Conservation (phyloP, 2,329 filamentous ascomycete genomes). For the Trichoderma koningii region DNA sequence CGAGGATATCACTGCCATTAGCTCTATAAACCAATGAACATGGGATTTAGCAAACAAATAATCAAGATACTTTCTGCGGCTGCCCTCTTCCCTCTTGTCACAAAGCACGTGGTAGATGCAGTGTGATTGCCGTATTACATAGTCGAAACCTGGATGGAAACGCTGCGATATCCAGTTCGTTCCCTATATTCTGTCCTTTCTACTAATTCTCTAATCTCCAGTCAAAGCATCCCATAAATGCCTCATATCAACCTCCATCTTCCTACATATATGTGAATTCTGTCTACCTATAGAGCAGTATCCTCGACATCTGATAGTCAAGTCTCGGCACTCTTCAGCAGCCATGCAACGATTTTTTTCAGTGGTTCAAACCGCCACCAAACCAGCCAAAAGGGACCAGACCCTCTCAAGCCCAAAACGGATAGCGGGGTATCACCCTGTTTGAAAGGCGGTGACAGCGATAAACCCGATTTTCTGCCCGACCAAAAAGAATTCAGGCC, state of each 20-base stretch:
- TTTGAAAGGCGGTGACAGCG: constrained; percentile 35
- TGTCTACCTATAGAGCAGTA: neutral
- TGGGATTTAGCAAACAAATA: neutral
- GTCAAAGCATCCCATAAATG: too few species aligned
- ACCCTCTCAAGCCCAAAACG: constrained; percentile 14
- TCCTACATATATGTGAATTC: too few species aligned
- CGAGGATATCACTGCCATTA: neutral
- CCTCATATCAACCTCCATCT: too few species aligned
- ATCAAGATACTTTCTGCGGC: neutral
- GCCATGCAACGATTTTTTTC: neutral
- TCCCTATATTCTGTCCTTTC: neutral
- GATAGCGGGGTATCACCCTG: constrained; percentile 20
- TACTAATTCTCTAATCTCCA: too few species aligned
- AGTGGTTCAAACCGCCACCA: constrained; percentile 8
- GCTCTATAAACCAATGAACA: too few species aligned
- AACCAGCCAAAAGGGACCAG: constrained; percentile 16
- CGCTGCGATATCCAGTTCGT: too few species aligned
- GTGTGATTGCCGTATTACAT: neutral
- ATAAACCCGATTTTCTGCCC: constrained; percentile 38
- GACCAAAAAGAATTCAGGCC: constrained; percentile 30
- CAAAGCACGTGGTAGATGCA: neutral
- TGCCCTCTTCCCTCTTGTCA: neutral
- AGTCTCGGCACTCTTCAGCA: neutral
- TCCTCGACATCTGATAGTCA: neutral
- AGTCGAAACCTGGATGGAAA: too few species aligned